Percentiles rank a stretch among this genome's conserved stretches.
phyloP scores from a whole-genome alignment of 2,329 filamentous ascomycete genomes.

The Botrytis pseudocinerea region DNA sequence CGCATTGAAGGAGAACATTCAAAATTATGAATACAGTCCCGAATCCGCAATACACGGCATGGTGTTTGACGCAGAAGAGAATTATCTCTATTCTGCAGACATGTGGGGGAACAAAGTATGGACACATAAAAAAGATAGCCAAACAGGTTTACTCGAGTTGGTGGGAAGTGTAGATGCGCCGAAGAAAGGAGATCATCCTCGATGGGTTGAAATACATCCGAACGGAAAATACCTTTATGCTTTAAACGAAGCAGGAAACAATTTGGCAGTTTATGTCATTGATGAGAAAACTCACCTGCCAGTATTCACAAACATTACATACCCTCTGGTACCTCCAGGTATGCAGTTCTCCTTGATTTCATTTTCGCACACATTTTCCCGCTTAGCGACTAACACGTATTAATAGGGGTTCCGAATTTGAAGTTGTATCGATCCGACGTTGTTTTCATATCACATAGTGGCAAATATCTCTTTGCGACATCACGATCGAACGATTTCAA shows the following conservation, averaged over 20 bases:
- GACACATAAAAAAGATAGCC: conserved; percentile 71
- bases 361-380: conserved; percentile 40
- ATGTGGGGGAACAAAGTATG: conserved; percentile 78
- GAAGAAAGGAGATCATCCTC: conserved; percentile 70
- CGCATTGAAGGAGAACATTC: conserved; percentile 62
- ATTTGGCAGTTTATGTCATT: conserved; percentile 78
- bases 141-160: conserved; percentile 63
- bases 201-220: conserved; percentile 85
- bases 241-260: conserved; percentile 87
- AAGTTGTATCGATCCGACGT: conserved; percentile 83
- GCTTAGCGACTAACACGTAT: background rate
- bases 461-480: conserved; percentile 78
- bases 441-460: conserved; percentile 68
- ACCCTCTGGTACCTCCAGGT: conserved; percentile 77
- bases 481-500: conserved; percentile 75
- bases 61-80: conserved; percentile 74
- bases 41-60: conserved; percentile 77
- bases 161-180: conserved; percentile 75
- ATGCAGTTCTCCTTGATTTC: conserved; percentile 33
- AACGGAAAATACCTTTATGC: conserved; percentile 78
- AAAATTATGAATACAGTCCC: conserved; percentile 71
- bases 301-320: conserved; percentile 74
- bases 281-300: conserved; percentile 72
- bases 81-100: conserved; percentile 77
- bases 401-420: conserved; percentile 34